A percentile compares a stretch with the other conserved stretches of the same genome.
phyloP scores from a whole-genome alignment of 2,329 filamentous ascomycete genomes.

The Paramyrothecium sp. region DNA sequence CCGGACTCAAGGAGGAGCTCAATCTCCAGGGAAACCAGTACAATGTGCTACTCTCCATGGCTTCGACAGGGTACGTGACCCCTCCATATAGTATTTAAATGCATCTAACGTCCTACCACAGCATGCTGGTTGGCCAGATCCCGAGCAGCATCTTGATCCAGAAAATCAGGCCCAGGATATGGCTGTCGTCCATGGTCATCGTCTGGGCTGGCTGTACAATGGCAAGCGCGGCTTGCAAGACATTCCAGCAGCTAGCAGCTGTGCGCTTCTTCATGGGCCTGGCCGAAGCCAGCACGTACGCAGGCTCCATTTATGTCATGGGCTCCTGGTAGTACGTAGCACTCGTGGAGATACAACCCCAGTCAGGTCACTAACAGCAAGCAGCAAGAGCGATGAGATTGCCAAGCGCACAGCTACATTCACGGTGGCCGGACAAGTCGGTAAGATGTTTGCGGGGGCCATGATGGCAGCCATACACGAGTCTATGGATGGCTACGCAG shows the following conservation, averaged over 20 bases:
- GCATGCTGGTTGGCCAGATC: slow-evolving; percentile 51
- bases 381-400: slow-evolving; percentile 45
- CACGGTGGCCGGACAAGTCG: slow-evolving; percentile 53
- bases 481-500: slow-evolving; percentile 34
- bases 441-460: slow-evolving; percentile 58
- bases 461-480: slow-evolving; percentile 45
- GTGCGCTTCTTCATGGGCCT: slow-evolving; percentile 24
- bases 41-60: slow-evolving; percentile 21
- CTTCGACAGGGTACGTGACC: slow-evolving; percentile 20
- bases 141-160: slow-evolving; percentile 58
- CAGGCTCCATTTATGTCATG: slow-evolving; percentile 31
- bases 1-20: slow-evolving; percentile 41
- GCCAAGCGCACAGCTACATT: slow-evolving; percentile 60
- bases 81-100: accelerated
- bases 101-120: neutral
- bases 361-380: neutral
- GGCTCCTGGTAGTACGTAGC: slow-evolving; percentile 45
- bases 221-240: slow-evolving; percentile 29
- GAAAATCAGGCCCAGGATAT: slow-evolving; percentile 57
- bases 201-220: slow-evolving; percentile 57
- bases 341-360: neutral
- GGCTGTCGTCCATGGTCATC: slow-evolving; percentile 58
- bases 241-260: slow-evolving; percentile 21
- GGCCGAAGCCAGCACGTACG: slow-evolving; percentile 23
- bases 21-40: slow-evolving; percentile 39